Evolutionary conservation across 208 protist genomes (phyloP), one percentile per base, ranked within the genome.

Genomic region (Crithidia acanthocephali): DNA sequence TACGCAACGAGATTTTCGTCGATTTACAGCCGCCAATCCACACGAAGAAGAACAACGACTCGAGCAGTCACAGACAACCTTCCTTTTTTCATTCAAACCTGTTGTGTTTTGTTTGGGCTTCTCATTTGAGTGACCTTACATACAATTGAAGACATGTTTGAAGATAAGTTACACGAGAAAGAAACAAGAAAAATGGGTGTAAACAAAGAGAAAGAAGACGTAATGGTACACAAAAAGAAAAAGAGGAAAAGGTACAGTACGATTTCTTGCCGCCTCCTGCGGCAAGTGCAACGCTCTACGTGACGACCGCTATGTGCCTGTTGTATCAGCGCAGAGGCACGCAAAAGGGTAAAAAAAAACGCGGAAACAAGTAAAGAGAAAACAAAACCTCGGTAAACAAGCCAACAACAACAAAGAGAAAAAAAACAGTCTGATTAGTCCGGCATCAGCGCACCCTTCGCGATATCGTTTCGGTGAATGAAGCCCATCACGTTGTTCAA

Each of bases 401-500:
- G 37, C 9, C 44, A 48, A 47, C 27, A 45, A 35, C 1, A 64
- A 25, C 52, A 69, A 69, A 64, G 55, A 61, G 55, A 35, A 71
- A 72, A 57, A n/a, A 27, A 57, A 7, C 30, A 52, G 4, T 44
- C 61, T 44, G 56, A 35, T 73, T 42, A 89, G 32, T 86, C 80
- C 11, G 84, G 76, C 22, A 81, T 59, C 32, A 79, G 45, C 5
- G 77, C 71, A 15, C 80, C 74, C n/a, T 78, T 82, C 33, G 75
- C 52, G 33, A 84, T 75, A 25, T 83, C 83, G 53, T 80, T 76
- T 7, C 80, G 70, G n/a, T 79, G 76, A 15, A 95, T 77, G 48
- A 92, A 93, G 2, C 70, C 70, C 68, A 93, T 53, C 45, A 96
- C 79, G 45, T 94, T 93, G 50, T 81, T 89, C 53, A 96, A 65